A percentile compares a stretch with the other conserved stretches of the same genome.
Evolutionary conservation across 78 protist species (phyloP).

Genomic region (Dictyostelium intermedium): DNA sequence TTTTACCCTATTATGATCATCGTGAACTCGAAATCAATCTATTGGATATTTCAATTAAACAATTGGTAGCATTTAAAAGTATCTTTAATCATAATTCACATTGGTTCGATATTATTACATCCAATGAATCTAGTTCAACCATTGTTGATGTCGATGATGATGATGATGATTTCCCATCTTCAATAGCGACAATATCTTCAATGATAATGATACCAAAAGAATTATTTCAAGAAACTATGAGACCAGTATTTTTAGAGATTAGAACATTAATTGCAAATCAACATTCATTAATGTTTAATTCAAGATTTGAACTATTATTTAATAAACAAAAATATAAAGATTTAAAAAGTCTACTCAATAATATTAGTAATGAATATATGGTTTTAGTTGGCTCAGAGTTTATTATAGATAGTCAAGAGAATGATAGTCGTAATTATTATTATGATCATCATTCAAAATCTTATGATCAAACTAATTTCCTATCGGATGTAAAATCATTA

Average conservation of each 20-base stretch:
- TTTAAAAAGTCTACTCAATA: neutral
- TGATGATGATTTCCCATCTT: neutral
- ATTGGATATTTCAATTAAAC: neutral
- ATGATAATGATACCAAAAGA: neutral
- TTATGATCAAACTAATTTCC: neutral
- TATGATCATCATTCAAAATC: neutral
- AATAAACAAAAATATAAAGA: neutral
- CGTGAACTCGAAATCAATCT: neutral
- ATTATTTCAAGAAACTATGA: neutral
- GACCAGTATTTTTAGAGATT: neutral
- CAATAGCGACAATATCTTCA: neutral
- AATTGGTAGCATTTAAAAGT: neutral
- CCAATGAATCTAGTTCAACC: neutral
- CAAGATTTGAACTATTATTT: slow-evolving; percentile 28
- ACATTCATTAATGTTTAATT: slow-evolving; percentile 7
- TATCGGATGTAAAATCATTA: neutral
- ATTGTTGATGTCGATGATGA: neutral
- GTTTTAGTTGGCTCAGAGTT: slow-evolving; percentile 20
- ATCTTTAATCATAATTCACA: neutral
- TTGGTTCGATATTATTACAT: neutral
- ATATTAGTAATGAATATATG: neutral
- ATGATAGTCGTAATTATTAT: neutral
- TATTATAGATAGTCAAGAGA: neutral
- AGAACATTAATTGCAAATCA: neutral
- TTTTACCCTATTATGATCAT: slow-evolving; percentile 23